Percentiles rank a stretch among this genome's conserved stretches.
These are phyloP conservation scores for Myriosclerotinia scirpicola DNA, from an alignment of 2,329 filamentous ascomycete species.

Conservation along the genomic window DNA sequence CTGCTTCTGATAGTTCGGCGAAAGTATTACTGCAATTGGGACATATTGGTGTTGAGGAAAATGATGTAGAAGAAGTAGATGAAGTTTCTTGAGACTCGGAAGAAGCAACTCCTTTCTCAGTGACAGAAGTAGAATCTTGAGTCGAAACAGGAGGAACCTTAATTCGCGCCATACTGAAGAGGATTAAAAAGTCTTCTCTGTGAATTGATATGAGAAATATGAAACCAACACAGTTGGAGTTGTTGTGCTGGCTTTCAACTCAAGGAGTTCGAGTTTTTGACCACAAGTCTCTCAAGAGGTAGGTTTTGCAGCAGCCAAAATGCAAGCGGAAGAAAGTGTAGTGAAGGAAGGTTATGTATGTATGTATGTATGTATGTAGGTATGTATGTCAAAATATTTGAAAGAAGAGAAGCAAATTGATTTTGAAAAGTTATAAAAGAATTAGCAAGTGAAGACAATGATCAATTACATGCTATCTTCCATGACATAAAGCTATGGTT, in stretches of 20 bases:
- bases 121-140: slow-evolving; percentile 15
- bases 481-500: slow-evolving; percentile 16
- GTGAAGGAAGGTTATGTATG: not conserved
- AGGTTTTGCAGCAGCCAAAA: slow-evolving; percentile 8
- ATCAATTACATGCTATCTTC: slow-evolving; percentile 13
- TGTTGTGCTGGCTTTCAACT: slow-evolving; percentile 21
- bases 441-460: slow-evolving; percentile 10
- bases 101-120: slow-evolving; percentile 21
- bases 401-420: slow-evolving; percentile 6
- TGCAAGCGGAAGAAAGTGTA: slow-evolving; percentile 15
- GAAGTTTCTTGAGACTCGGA: slow-evolving; percentile 24
- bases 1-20: slow-evolving; percentile 21
- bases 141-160: slow-evolving; percentile 25
- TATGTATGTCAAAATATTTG: not conserved
- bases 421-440: not conserved
- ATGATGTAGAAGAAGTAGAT: slow-evolving; percentile 21
- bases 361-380: too few species aligned
- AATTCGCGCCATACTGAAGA: slow-evolving; percentile 25
- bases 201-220: not conserved
- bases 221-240: slow-evolving; percentile 3
- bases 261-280: slow-evolving; percentile 14
- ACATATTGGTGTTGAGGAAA: slow-evolving; percentile 23
- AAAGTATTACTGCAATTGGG: slow-evolving; percentile 25
- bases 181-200: slow-evolving; percentile 15
- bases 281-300: not conserved